phyloP scores from a whole-genome alignment of 2,329 filamentous ascomycete genomes.

The Colletotrichum chlorophyti region DNA sequence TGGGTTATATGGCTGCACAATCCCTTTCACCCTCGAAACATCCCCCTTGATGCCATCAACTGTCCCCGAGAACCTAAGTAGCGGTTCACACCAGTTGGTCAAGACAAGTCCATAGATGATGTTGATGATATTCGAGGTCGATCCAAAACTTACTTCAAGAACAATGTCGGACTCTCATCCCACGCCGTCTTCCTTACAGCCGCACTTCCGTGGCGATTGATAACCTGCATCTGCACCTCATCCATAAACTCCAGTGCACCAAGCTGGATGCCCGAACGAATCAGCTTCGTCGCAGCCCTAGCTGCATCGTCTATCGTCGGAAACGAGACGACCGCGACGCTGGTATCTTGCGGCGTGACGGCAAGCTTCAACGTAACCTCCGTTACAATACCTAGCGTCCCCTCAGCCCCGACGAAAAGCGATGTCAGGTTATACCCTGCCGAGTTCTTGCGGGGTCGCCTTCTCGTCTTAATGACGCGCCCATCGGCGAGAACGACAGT shows the following conservation, averaged over 20 bases:
- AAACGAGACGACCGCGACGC: constrained; percentile 70
- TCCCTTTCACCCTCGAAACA: constrained; percentile 60
- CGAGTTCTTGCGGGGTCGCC: constrained; percentile 71
- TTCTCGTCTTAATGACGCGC: constrained; percentile 69
- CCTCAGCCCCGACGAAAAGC: constrained; percentile 74
- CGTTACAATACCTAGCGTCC: constrained; percentile 74
- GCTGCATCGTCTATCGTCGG: constrained; percentile 66
- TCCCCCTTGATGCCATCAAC: constrained; percentile 65
- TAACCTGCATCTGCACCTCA: constrained; percentile 70
- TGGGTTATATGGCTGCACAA: constrained; percentile 58
- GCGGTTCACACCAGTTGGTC: neutral
- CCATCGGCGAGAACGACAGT: constrained; percentile 76
- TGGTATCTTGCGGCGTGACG: constrained; percentile 66
- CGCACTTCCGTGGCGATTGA: constrained; percentile 67
- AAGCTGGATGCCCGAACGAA: constrained; percentile 69
- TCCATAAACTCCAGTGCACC: constrained; percentile 72
- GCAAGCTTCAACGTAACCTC: constrained; percentile 74
- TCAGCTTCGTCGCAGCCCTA: constrained; percentile 67
- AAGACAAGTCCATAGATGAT: constrained; percentile 32
- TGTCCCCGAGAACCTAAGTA: constrained; percentile 66
- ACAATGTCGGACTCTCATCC: constrained; percentile 75
- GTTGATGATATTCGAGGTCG: too few species aligned
- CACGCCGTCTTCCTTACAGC: constrained; percentile 58
- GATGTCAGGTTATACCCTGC: constrained; percentile 76
- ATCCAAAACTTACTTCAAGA: constrained; percentile 66